phyloP scores from a whole-genome alignment of 176 grass and related monocot species.

The Coix lacrymajobi region DNA sequence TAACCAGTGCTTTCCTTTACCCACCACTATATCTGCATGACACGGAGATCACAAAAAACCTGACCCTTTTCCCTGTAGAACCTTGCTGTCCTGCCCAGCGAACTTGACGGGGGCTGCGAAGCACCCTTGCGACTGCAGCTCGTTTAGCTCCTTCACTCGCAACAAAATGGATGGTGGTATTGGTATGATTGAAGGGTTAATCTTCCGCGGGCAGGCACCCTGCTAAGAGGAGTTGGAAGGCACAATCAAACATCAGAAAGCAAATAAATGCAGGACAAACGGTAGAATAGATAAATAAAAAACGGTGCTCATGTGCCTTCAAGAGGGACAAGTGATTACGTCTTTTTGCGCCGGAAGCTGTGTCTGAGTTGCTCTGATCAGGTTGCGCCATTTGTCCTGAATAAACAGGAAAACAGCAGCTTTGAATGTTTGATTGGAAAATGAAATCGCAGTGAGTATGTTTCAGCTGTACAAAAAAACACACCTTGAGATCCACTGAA shows the following conservation, averaged over 20 bases:
- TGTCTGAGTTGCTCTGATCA: slow-evolving; percentile 79
- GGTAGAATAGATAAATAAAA: neutral
- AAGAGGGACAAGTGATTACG: slow-evolving; percentile 29
- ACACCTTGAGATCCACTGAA: slow-evolving; percentile 96
- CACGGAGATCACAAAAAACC: slow-evolving; percentile 79
- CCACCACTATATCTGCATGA: slow-evolving; percentile 1
- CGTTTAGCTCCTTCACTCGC: slow-evolving; percentile 74
- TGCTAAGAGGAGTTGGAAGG: slow-evolving; percentile 10
- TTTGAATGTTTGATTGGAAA: slow-evolving; percentile 2
- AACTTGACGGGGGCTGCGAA: slow-evolving; percentile 35
- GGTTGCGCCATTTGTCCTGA: slow-evolving; percentile 98
- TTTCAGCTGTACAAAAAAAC: slow-evolving; percentile 1
- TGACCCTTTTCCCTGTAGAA: slow-evolving; percentile 66
- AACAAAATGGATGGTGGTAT: slow-evolving; percentile 72
- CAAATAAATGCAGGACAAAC: neutral
- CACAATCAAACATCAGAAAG: neutral
- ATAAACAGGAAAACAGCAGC: slow-evolving; percentile 11
- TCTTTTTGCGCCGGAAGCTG: slow-evolving; percentile 51
- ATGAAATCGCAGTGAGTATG: neutral
- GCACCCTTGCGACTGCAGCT: slow-evolving; percentile 45
- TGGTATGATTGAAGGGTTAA: slow-evolving; percentile 57
- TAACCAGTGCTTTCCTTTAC: neutral
- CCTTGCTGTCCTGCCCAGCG: slow-evolving; percentile 29
- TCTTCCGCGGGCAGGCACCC: slow-evolving; percentile 61
- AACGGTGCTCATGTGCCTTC: neutral